These are phyloP conservation scores for Rhododendron molle DNA, from an alignment of 148 eudicot species.

Conservation along the genomic window DNA sequence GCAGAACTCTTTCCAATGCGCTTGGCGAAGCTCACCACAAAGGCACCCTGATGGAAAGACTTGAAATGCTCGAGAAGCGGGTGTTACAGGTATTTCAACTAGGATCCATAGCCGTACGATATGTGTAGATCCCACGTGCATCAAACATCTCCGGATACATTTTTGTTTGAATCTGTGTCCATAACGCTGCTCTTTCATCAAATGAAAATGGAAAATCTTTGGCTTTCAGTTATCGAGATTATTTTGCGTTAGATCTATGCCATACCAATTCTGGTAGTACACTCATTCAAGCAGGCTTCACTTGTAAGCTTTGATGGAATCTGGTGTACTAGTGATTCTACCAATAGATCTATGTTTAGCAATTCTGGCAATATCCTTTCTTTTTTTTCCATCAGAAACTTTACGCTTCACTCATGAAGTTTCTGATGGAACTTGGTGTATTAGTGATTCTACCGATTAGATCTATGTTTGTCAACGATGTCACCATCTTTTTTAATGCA, in stretches of 20 bases:
- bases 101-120: not conserved
- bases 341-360: not conserved
- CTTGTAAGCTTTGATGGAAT: not conserved
- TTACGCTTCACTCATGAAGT: not conserved
- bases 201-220: not conserved
- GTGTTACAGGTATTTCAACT: constrained; percentile 32
- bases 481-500: not conserved
- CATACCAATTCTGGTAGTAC: not conserved
- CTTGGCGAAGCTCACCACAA: constrained; percentile 44
- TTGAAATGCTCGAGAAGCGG: constrained; percentile 37
- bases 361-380: not conserved
- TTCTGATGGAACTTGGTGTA: not conserved
- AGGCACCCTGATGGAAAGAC: constrained; percentile 37
- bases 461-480: not conserved
- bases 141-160: not conserved
- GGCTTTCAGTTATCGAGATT: not conserved
- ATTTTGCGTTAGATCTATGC: not conserved
- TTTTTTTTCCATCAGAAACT: no score
- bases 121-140: not conserved
- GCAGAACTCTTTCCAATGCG: constrained; percentile 29
- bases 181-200: not conserved
- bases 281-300: not conserved
- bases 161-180: not conserved
- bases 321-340: not conserved
- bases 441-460: not conserved